These are phyloP conservation scores for Casuarina cunninghamiana DNA, from an alignment of 306 rosid genomes.

Conservation along the genomic window DNA sequence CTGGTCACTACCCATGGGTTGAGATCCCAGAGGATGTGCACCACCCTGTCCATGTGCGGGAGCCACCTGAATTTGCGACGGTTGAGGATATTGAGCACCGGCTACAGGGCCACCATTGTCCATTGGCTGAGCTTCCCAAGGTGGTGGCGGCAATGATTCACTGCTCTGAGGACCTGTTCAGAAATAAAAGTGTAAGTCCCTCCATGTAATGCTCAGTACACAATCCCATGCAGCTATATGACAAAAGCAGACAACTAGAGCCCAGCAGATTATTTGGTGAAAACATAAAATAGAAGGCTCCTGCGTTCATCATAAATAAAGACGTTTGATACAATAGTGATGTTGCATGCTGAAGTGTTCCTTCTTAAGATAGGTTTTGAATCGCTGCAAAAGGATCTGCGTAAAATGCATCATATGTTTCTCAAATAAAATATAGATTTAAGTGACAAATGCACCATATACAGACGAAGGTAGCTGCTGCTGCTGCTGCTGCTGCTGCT, in stretches of 20 bases:
- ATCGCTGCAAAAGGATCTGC: slow-evolving; percentile 27
- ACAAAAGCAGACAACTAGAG: slow-evolving; percentile 25
- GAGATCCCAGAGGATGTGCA: slow-evolving; percentile 61
- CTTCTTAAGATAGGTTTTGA: slow-evolving; percentile 22
- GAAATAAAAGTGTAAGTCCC: slow-evolving; percentile 19
- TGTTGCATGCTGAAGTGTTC: slow-evolving; percentile 11
- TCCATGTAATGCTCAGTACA: slow-evolving; percentile 1
- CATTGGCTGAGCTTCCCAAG: slow-evolving; percentile 88
- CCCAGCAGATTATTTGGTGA: slow-evolving; percentile 10
- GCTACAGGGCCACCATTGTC: slow-evolving; percentile 54
- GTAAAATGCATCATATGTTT: slow-evolving; percentile 16
- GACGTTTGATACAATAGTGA: slow-evolving; percentile 9
- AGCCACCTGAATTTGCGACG: slow-evolving; percentile 64
- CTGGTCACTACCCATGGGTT: slow-evolving; percentile 56
- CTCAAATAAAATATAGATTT: slow-evolving; percentile 12
- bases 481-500: slow-evolving; percentile 66
- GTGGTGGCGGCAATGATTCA: slow-evolving; percentile 93
- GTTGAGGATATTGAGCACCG: slow-evolving; percentile 70
- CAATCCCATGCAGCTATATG: slow-evolving; percentile 16
- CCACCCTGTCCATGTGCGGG: slow-evolving; percentile 50
- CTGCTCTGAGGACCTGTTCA: slow-evolving; percentile 56
- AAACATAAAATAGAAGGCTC: slow-evolving; percentile 14
- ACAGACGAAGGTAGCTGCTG: slow-evolving; percentile 65
- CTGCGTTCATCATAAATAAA: slow-evolving; percentile 12
- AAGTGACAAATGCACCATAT: slow-evolving; percentile 56